Evolutionary conservation across 192 early-diverging fungal genomes (phyloP), one percentile per base, ranked within the genome.

Genomic region (Backusella morwellensis): DNA sequence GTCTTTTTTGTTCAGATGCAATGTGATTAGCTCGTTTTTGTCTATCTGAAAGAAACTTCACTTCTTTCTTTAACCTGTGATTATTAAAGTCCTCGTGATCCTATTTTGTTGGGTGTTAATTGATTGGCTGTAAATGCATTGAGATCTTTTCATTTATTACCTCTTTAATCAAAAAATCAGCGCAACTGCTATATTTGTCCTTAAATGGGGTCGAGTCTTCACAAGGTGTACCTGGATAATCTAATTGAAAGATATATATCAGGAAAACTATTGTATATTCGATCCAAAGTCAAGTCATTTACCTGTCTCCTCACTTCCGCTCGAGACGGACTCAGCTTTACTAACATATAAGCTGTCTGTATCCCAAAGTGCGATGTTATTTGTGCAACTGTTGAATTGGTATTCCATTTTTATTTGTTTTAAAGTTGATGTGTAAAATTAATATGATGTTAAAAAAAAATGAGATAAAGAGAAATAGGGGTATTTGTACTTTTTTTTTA

Each of bases 11-110:
- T 76, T 93, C 92, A 0, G 90, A 91, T 15, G 85, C 82, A 66
- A 93, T 92, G 77, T 93, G 92, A 77, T 93, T 93, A 6, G 89
- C 85, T 19, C 90, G 79, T 67, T 92, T 92, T 77, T 93, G 88
- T 71, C 92, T 86, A 54, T 93, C 93, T 2, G 93, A 93, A 76
- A 94, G 70, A 1, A 94, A 76, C 66, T 91, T 91, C 72, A 63
- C 56, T 14, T 23, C 23, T 26, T 63, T 63, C 26, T 63, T 63
- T 63, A 63, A 63, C 56, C 26, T 23, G 56, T 63, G 56, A 63
- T 63, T 4, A 26, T 23, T 26, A 23, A 9, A n/a, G 12, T 63
- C 56, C 56, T 63, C 23, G 56, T 63, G 56, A 63, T 63, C 56
- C 56, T 56, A 56, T 56, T 29, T 59, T 59, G 56, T 59, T 59